A percentile compares a stretch with the other conserved stretches of the same genome.
Conservation (phyloP, 352 stramenopile genomes). For the Blastocystis sp. region DNA sequence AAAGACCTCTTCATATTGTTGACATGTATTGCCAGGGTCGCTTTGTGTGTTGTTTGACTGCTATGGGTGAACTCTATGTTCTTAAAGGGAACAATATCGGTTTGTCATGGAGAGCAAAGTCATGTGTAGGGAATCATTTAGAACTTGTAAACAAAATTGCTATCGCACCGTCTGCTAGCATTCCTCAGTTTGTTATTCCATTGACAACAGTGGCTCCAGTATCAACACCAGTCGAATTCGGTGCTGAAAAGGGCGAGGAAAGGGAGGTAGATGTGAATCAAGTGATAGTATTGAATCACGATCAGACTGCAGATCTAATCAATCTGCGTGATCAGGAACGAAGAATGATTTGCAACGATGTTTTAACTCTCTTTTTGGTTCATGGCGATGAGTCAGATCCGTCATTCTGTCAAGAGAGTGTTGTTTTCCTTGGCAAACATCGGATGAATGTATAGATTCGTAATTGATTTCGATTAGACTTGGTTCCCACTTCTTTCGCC, state of each 20-base stretch:
- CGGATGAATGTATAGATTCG: neutral
- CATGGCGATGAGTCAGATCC: neutral
- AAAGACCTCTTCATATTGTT: neutral
- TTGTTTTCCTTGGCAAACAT: slow-evolving; percentile 1
- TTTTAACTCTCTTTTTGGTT: neutral
- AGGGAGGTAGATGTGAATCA: neutral
- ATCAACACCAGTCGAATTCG: neutral
- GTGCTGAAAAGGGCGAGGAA: neutral
- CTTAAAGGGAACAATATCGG: neutral
- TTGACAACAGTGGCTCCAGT: neutral
- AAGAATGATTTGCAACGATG: neutral
- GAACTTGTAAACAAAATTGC: neutral
- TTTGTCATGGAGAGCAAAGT: neutral
- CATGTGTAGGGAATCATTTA: neutral
- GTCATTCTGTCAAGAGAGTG: neutral
- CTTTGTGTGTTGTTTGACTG: neutral
- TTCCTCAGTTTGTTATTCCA: neutral
- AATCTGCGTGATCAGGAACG: neutral
- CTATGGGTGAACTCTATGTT: neutral
- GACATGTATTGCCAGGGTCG: neutral
- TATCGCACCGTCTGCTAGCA: neutral
- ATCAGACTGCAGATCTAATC: neutral
- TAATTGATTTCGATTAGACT: neutral
- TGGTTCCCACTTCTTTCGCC: neutral
- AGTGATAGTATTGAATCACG: neutral